Percentiles rank a stretch among this genome's conserved stretches.
Evolutionary conservation across 768 basidiomycete species (phyloP).

Genomic region (Panellus pusillus): DNA sequence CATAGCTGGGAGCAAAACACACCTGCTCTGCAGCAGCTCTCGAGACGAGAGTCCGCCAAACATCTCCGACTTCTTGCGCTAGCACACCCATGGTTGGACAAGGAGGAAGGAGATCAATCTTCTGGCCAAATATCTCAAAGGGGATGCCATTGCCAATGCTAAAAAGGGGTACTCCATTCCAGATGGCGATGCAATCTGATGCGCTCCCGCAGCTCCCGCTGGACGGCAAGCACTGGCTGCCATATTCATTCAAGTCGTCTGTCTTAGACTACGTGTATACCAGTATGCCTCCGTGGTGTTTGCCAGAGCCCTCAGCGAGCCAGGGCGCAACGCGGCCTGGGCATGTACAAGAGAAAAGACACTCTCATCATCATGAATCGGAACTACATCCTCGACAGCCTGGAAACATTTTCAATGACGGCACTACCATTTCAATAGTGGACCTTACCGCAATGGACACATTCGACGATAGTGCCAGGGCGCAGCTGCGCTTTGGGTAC

Average conservation of each 20-base stretch:
- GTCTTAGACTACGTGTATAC: no score
- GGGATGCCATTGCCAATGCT: no score
- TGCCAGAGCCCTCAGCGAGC: no score
- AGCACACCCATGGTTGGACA: slow-evolving; percentile 49
- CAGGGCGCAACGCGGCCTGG: no score
- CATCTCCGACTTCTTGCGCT: slow-evolving; percentile 34
- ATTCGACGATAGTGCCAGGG: slow-evolving; percentile 89
- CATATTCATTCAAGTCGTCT: no score
- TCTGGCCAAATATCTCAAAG: not conserved
- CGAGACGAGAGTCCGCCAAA: slow-evolving; percentile 33
- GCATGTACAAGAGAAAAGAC: not conserved
- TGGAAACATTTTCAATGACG: slow-evolving; percentile 30
- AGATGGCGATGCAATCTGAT: not conserved
- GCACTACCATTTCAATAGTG: not conserved
- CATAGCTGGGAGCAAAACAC: slow-evolving; percentile 15
- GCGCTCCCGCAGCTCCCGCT: no score
- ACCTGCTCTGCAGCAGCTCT: slow-evolving; percentile 53
- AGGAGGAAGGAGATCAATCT: not conserved
- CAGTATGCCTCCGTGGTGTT: no score
- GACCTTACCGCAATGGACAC: slow-evolving; percentile 90
- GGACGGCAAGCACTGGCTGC: no score
- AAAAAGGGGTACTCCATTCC: no score
- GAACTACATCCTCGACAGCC: slow-evolving; percentile 92
- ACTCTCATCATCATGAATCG: slow-evolving; percentile 52
- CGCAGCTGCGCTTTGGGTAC: slow-evolving; percentile 95